Evolutionary conservation across 768 basidiomycete species (phyloP), one percentile per base, ranked within the genome.

Genomic region (Fibroporia radiculosa): DNA sequence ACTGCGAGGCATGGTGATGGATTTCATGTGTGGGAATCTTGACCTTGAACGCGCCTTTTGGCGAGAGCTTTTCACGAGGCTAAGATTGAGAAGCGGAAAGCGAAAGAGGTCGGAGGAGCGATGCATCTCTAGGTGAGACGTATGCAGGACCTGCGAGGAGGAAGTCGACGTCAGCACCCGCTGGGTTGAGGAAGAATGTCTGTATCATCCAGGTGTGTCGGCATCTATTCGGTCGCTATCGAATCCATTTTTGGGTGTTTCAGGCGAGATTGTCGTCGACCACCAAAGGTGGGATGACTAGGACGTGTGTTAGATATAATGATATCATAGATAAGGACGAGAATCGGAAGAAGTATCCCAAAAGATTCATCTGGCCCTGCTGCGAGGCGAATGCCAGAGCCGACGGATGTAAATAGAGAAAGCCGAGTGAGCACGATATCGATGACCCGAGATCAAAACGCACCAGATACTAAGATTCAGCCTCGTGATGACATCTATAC

Each of bases 321-420:
- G n/a, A n/a, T n/a, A n/a, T n/a, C n/a, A n/a, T n/a, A n/a, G n/a
- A n/a, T n/a, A n/a, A n/a, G n/a, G 25, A 53, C 14, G 50, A 57
- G 26, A 73, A 70, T 54, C 65, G 67, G 42, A 49, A 52, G 42
- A 51, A 66, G 13, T 73, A 58, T 45, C 74, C 75, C 1, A 67
- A 76, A 45, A 67, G 68, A 40, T 78, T 76, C 49, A 56, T 40
- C 3, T 79, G 76, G 76, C 65, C 59, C 2, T 79, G 75, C 49
- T 78, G 77, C 49, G 62, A 69, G n/a, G 50, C 55, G 34, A 53
- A 66, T 37, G 71, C 68, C 4, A 51, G 41, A 16, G 49, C 54
- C 6, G 56, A 59, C 6, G 76, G 74, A 47, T 61, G 60, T 43
- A 65, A 69, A 16, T 57, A 46, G 40, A 65, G 64, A 16, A 26